Base-by-base conservation (phyloP, 768 basidiomycete genomes). In the Leccinum pellstonianum region DNA sequence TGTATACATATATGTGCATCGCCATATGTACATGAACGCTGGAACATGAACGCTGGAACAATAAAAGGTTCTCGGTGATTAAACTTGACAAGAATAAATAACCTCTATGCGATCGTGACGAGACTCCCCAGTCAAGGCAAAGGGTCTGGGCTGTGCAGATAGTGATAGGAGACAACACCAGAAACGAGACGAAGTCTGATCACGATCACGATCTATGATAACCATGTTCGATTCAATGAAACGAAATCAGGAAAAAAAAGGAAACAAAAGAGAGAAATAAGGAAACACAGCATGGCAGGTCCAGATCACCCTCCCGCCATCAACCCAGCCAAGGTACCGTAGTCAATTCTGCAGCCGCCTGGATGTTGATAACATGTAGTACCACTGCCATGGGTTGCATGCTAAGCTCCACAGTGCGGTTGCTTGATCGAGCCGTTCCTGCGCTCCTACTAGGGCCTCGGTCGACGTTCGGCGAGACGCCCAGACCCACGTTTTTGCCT, bases 51-150 rank as follows among this genome's bases (percentile, higher is more conserved):
- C 0, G 29, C 37, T 37, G 21, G 37, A 15, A 41, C 15, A 23
- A 49, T 19, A 46, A 46, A 43, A 46, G 43, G 43, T 14, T 7
- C n/a, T 49, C 59, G 66, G 66, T 68, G 60, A 68, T 65, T 66
- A 65, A 64, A 56, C 51, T 41, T 51, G 48, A 46, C 10, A 15
- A 51, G 5, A 46, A 19, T 46, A 11, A 46, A 46, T 46, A 11
- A 19, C 43, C 43, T 46, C 43, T 46, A 46, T 46, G 5, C 19
- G 43, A 46, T 46, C 43, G 43, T 46, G 43, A 46, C 43, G 43
- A 46, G 41, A 19, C 41, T 43, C 41, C 41, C 41, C 41, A 43
- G 43, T 19, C 43, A 46, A 10, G 19, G 19, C 19, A 19, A 27
- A 35, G 15, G 14, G 27, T 5, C 33, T 52, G 53, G 15, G 54